Evolutionary conservation across 441 rosid species (phyloP), one percentile per base, ranked within the genome.

Genomic region (Metrosideros polymorpha): DNA sequence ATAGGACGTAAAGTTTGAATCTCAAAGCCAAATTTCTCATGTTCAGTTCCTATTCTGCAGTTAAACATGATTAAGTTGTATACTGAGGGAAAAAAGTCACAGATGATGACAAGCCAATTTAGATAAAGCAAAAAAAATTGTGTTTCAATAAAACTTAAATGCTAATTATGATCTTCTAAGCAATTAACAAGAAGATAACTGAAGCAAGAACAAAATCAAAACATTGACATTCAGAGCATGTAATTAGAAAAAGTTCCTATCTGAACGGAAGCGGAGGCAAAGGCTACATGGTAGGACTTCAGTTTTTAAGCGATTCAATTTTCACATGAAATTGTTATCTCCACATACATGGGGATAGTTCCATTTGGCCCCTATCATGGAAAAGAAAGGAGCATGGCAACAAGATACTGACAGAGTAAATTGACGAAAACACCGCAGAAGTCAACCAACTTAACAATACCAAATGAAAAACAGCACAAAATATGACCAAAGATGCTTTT

Each of bases 21-120:
- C 89, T 96, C 98, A 87, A 96, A 98, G 87, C 99, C 99, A 92
- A 96, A 98, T 90, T 98, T 98, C 95, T 98, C 99, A 79, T 98
- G 99, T 86, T 98, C 99, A 30, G 99, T 98, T 83, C 99, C 99
- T 92, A 98, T 98, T 91, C 99, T 98, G 98, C 63, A 90, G 85
- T 87, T 50, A 47, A 90, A 87, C 32, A 86, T 84, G 32, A 35
- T 77, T 66, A 89, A 66, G 77, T 66, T 66, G 77, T 27, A 35
- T 17, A 9, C 42, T 27, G 2, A 82, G 84, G 54, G 57, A n/a
- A 30, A 76, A 47, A 5, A 30, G 49, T 47, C 43, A 76, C 82
- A 35, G 43, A 27, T 66, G 12, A 55, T 25, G 59, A 55, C n/a
- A 66, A 30, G 79, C 42, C 79, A 66, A 15, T 30, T 39, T 32